Conservation (phyloP, 1,284 basidiomycete genomes). For the Puccinia coronata region DNA sequence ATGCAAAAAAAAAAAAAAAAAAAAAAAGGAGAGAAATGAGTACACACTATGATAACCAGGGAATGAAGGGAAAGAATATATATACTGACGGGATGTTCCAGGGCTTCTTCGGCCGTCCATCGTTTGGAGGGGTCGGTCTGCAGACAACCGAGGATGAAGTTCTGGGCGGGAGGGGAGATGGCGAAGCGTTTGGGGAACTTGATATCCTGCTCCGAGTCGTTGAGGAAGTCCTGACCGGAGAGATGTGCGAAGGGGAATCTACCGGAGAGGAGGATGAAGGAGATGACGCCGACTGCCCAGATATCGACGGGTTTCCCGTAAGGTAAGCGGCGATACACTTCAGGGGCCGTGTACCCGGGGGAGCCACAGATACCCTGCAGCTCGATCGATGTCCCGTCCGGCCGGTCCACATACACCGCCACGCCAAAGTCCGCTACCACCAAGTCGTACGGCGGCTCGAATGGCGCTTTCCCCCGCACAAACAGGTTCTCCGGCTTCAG, state of each 20-base stretch:
- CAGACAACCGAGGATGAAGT: constrained; percentile 40
- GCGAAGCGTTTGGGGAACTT: constrained; percentile 35
- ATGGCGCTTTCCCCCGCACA: constrained; percentile 89
- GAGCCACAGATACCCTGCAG: constrained; percentile 34
- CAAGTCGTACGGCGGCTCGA: constrained; percentile 68
- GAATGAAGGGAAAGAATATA: too few species aligned
- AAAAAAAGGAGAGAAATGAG: not conserved
- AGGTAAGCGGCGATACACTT: constrained; percentile 89
- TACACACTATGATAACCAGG: too few species aligned
- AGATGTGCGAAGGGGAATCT: constrained; percentile 42
- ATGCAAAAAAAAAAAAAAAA: not conserved
- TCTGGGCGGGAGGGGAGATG: constrained; percentile 18
- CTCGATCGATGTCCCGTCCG: not conserved
- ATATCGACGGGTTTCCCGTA: constrained; percentile 97
- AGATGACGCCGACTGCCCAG: constrained; percentile 96
- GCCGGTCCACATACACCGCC: constrained; percentile 75
- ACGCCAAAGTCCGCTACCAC: constrained; percentile 86
- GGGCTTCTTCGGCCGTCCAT: constrained; percentile 41
- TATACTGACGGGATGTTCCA: constrained; percentile 39
- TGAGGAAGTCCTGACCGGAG: constrained; percentile 32
- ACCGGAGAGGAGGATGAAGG: constrained; percentile 67
- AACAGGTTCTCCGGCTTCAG: constrained; percentile 80
- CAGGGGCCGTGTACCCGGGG: constrained; percentile 63
- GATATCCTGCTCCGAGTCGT: constrained; percentile 16
- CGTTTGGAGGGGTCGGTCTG: constrained; percentile 39